Evolutionary conservation across 257 asterid species (phyloP), one percentile per base, ranked within the genome.

Genomic region (Jasminum sambac): DNA sequence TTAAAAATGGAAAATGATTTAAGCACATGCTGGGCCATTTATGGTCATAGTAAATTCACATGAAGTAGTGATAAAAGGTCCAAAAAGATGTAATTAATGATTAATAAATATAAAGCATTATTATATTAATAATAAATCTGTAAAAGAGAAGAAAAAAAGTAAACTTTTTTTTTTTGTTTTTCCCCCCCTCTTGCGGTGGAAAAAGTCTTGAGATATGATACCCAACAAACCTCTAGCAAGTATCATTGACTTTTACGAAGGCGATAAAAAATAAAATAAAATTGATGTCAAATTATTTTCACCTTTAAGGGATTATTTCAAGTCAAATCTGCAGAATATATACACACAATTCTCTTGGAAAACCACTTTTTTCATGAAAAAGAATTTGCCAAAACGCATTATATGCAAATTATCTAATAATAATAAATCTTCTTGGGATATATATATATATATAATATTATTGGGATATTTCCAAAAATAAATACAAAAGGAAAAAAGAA

Each of bases 241-340:
- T 34, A 23, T 73, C 44, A 67, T 77, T 75, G 79, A 70, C 81
- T 78, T 78, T 74, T 76, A 74, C 58, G 46, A 69, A 78, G 76
- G 74, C 19, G 64, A 48, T 44, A 41, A 30, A 30, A 30, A 4
- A 4, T 1, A 30, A 30, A 30, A 30, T 1, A 30, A 30, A 30
- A 30, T 1, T 30, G 36, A 30, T 30, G 36, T 30, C 36, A 1
- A 30, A 30, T 30, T 1, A 1, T 4, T 30, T 1, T 30, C 36
- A 30, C 36, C 36, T 4, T 4, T 1, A 30, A 1, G 36, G 36
- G 36, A 30, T 30, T 30, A 30, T 30, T 30, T 30, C 36, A 30
- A 30, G 4, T 30, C 1, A 30, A 30, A 30, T 30, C 36, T 30
- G 36, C 36, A 1, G 4, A 30, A 30, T 30, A 30, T 30, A 30